phyloP scores from a whole-genome alignment of 352 stramenopile species.

The Achlya hypogyna region DNA sequence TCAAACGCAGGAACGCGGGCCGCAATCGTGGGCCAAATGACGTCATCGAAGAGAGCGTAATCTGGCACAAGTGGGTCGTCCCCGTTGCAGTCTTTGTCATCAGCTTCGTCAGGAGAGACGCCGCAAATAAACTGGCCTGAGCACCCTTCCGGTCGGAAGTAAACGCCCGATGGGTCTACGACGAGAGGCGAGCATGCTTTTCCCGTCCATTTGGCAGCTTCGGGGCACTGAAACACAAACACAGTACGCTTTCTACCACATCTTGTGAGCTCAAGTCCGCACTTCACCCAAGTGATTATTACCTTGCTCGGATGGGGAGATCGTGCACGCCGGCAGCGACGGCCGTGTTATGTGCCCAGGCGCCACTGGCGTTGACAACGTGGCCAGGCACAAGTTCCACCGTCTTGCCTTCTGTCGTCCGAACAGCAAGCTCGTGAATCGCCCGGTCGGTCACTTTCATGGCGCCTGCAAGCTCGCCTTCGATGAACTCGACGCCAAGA shows the following conservation, averaged over 20 bases:
- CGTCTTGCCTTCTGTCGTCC: constrained; percentile 7
- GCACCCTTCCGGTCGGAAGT: constrained; percentile 67
- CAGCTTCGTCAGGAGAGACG: constrained; percentile 41
- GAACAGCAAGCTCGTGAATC: constrained; percentile 26
- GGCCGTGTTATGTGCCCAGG: constrained; percentile 59
- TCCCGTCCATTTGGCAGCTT: constrained; percentile 66
- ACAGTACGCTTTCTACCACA: constrained; percentile 49
- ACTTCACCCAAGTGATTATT: too few relatives aligned
- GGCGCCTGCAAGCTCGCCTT: constrained; percentile 60
- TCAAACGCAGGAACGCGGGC: constrained; percentile 66
- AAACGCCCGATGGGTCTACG: constrained; percentile 64
- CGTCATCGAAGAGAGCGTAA: constrained; percentile 58
- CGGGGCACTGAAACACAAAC: constrained; percentile 68
- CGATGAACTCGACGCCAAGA: constrained; percentile 62
- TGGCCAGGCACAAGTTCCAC: constrained; percentile 23
- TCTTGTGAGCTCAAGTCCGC: not conserved
- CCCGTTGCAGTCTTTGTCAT: constrained; percentile 63
- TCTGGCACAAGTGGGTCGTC: constrained; percentile 64
- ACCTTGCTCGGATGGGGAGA: constrained; percentile 63
- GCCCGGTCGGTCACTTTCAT: constrained; percentile 39
- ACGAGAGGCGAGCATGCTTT: constrained; percentile 54
- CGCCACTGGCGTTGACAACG: constrained; percentile 69
- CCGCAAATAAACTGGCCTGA: constrained; percentile 66
- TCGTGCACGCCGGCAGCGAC: constrained; percentile 57
- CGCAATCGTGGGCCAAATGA: constrained; percentile 77